Base-by-base conservation (phyloP, 2,329 filamentous ascomycete genomes). In the Phialocephala sp. region DNA sequence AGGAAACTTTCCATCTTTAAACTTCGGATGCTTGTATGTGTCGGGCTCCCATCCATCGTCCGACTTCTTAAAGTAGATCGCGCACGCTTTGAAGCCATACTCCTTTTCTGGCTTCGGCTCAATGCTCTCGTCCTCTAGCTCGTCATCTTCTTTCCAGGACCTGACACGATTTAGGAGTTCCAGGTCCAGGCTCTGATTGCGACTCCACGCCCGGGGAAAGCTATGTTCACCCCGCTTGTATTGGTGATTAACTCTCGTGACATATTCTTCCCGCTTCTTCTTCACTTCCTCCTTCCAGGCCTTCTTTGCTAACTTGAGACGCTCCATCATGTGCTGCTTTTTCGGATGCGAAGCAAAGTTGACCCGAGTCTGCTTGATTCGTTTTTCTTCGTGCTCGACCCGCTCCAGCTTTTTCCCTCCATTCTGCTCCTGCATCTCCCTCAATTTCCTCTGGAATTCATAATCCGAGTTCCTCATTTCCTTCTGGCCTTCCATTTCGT, bases 51-150 rank as follows among this genome's bases (percentile, higher is more conserved):
- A 65, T 15, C 63, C 63, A 37, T 56, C 50, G n/a, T 65, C 39
- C n/a, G 39, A 24, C 43, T 62, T 65, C 54, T 62, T 65, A 41
- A 66, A 66, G 35, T 66, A 66, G 8, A 62, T 66, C 9, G 64
- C 64, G 32, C 60, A 62, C 12, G 64, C 64, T 57, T 62, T 66
- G 59, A 62, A 62, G 20, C 64, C 54, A 37, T 66, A 66, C 32
- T 66, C 64, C 20, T 50, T 37, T 14, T 62, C 59, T 20, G 27
- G 43, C 22, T 59, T 41, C 8, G 43, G 54, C 32, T 45, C 20
- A 5, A 63, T 32, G 8, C 11, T 55, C 36, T n/a, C n/a, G 18
- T 58, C 50, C 27, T 54, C 59, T 1, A 35, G 20, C 15, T 59
- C 36, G 35, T 59, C 60, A 18, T 66, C 54, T 5, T 56, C 55